Conservation (phyloP, 1,139 yeast genomes). For the Hyphopichia khmerensis region DNA sequence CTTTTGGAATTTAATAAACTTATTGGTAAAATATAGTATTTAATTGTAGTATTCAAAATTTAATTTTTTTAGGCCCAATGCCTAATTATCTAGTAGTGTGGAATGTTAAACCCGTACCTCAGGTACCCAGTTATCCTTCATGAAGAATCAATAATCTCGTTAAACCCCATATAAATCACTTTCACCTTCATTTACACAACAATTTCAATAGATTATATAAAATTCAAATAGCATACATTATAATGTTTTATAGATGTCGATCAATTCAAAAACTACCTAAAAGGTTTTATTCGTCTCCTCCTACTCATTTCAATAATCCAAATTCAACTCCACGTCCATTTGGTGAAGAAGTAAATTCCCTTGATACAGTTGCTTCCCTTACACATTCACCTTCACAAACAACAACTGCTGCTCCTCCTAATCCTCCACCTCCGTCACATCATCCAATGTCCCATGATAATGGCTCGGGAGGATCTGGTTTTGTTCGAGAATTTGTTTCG, state of each 20-base stretch:
- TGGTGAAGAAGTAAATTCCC: too few species aligned
- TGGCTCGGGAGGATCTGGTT: neutral
- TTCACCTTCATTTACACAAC: too few species aligned
- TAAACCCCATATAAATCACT: too few species aligned
- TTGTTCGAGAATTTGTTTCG: conserved; percentile 27
- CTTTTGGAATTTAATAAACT: neutral
- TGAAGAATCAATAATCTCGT: too few species aligned
- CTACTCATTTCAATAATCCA: conserved; percentile 4
- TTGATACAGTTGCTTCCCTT: too few species aligned
- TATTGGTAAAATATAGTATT: neutral
- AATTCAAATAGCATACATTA: too few species aligned
- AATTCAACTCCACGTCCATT: neutral
- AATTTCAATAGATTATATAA: too few species aligned
- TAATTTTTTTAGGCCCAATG: too few species aligned
- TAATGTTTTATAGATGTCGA: neutral
- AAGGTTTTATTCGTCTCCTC: neutral
- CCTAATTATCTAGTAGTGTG: too few species aligned
- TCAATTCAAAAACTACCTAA: neutral
- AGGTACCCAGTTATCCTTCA: too few species aligned
- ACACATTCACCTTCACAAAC: neutral
- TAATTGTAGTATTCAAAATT: too few species aligned
- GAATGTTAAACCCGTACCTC: neutral
- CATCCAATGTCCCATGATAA: neutral
- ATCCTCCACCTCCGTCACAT: neutral
- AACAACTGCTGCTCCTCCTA: neutral